A percentile compares a stretch with the other conserved stretches of the same genome.
phyloP scores from a whole-genome alignment of 1,284 basidiomycete genomes.

The Leccinum colubrinum region DNA sequence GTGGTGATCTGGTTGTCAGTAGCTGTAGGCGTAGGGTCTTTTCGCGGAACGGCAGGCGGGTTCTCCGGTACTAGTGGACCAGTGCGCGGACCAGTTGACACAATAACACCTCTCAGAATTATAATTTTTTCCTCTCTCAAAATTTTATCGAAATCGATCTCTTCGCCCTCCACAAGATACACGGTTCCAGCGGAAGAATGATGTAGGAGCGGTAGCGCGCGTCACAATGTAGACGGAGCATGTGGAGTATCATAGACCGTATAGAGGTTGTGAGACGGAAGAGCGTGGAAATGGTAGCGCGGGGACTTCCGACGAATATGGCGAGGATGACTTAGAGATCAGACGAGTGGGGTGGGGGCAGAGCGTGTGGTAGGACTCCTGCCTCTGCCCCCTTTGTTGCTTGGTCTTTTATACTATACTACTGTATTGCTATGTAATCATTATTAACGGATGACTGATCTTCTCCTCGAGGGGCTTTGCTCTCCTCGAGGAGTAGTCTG shows the following conservation, averaged over 20 bases:
- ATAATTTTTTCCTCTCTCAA: conserved; percentile 80
- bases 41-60: conserved; percentile 76
- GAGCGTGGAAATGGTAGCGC: too few species aligned
- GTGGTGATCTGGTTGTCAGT: conserved; percentile 33
- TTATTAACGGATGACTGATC: too few species aligned
- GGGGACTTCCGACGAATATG: too few species aligned
- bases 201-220: conserved; percentile 66
- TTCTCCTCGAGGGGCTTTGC: too few species aligned
- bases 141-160: conserved; percentile 94
- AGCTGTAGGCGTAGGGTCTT: conserved; percentile 37
- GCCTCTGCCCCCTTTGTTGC: too few species aligned
- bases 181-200: conserved; percentile 64
- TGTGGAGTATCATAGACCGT: conserved; percentile 67
- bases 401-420: too few species aligned
- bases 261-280: too few species aligned
- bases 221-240: conserved; percentile 72
- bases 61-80: conserved; percentile 98
- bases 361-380: too few species aligned
- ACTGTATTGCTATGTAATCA: too few species aligned
- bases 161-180: conserved; percentile 95
- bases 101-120: conserved; percentile 56
- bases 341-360: too few species aligned
- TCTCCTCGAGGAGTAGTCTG: too few species aligned
- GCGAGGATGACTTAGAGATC: too few species aligned
- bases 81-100: conserved; percentile 87